phyloP scores from a whole-genome alignment of 495 filamentous ascomycete species.

The Stereocaulon alpinum region DNA sequence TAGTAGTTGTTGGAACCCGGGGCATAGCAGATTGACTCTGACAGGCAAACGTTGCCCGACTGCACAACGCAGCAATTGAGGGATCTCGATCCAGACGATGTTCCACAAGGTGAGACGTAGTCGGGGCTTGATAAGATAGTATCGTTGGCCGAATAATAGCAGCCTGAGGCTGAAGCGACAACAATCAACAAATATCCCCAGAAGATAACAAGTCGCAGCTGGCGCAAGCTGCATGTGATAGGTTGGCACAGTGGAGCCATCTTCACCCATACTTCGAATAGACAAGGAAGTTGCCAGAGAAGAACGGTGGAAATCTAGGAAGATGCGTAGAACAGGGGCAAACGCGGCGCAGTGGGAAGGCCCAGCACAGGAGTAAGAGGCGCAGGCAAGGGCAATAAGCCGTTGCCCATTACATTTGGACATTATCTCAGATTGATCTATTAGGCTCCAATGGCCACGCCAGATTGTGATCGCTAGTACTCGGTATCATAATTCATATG shows the following conservation, averaged over 20 bases:
- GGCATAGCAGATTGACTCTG: constrained; percentile 7
- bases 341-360: too few species aligned
- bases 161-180: background rate
- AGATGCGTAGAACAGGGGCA: too few species aligned
- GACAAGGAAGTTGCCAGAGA: too few species aligned
- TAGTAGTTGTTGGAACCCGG: constrained; percentile 8
- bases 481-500: too few species aligned
- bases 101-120: background rate
- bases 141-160: constrained; percentile 1
- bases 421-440: too few species aligned
- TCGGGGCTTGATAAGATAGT: background rate
- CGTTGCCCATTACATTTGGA: too few species aligned
- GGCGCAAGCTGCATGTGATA: background rate
- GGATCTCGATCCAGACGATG: background rate
- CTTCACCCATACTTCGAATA: too few species aligned
- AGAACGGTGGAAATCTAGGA: too few species aligned
- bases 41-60: constrained; percentile 11
- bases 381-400: too few species aligned
- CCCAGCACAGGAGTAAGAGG: too few species aligned
- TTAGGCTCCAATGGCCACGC: too few species aligned
- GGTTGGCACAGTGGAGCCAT: background rate
- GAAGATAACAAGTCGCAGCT: background rate
- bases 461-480: too few species aligned
- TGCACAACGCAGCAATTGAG: constrained; percentile 11
- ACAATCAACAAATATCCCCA: background rate